Evolutionary conservation across 768 basidiomycete genomes (phyloP).

Genomic region (Boletus eberwhitei): DNA sequence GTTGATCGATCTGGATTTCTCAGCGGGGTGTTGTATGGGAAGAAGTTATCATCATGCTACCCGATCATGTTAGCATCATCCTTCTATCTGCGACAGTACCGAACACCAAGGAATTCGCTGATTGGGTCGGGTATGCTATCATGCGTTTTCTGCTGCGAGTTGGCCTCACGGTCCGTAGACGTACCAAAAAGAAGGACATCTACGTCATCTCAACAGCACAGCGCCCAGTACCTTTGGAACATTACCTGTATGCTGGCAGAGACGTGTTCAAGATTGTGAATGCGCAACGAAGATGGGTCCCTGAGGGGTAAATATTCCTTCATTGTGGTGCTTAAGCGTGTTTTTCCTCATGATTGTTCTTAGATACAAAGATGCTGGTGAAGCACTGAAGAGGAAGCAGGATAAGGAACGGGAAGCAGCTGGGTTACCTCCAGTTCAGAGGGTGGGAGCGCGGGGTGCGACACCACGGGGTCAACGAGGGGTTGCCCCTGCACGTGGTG

Average conservation of each 20-base stretch:
- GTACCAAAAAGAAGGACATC: constrained; percentile 99
- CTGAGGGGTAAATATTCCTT: constrained; percentile 58
- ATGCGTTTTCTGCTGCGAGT: constrained; percentile 3
- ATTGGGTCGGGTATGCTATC: constrained; percentile 90
- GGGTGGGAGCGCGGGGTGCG: constrained; percentile 76
- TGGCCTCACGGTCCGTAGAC: constrained; percentile 43
- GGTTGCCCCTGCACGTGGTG: constrained; percentile 47
- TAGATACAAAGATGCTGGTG: constrained; percentile 88
- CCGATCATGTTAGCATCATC: constrained; percentile 98
- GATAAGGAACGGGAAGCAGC: constrained; percentile 98
- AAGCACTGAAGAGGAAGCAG: constrained; percentile 88
- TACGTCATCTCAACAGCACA: constrained; percentile 98
- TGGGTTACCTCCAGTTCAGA: constrained; percentile 82
- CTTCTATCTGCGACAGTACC: constrained; percentile 96
- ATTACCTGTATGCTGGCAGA: constrained; percentile 92
- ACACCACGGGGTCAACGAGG: constrained; percentile 49
- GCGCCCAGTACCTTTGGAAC: constrained; percentile 94
- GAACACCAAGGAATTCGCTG: constrained; percentile 96
- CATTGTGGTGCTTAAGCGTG: background rate
- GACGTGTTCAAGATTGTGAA: constrained; percentile 94
- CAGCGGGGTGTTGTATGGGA: constrained; percentile 99
- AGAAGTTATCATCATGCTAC: constrained; percentile 99
- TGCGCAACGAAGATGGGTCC: constrained; percentile 64
- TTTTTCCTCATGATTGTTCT: constrained; percentile 2
- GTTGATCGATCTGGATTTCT: constrained; percentile 14